Evolutionary conservation across 805 yeast genomes (phyloP).

Genomic region (Schwanniomyces sp.): DNA sequence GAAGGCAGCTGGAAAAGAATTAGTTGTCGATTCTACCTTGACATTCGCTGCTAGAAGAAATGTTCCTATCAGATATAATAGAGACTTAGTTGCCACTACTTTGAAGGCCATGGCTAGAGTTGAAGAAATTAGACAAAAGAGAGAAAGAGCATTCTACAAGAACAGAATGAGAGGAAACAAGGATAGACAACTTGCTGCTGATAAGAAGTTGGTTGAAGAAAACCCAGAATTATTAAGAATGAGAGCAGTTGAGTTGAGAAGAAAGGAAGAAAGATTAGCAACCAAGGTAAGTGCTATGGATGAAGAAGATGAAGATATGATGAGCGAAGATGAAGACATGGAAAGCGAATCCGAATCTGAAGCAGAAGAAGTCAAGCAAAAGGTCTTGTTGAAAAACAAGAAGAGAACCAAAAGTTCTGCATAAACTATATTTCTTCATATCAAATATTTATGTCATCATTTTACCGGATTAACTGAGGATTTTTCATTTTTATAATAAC

Average conservation of each 20-base stretch:
- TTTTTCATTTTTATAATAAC: neutral
- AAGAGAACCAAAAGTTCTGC: conserved; percentile 27
- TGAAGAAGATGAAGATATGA: conserved; percentile 41
- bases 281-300: conserved; percentile 52
- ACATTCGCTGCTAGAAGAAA: conserved; percentile 97
- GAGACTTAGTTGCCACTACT: conserved; percentile 93
- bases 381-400: conserved; percentile 66
- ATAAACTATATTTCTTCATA: conserved; percentile 1
- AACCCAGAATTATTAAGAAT: conserved; percentile 87
- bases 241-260: conserved; percentile 90
- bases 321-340: conserved; percentile 45
- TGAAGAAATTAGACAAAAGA: conserved; percentile 91
- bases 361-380: conserved; percentile 48
- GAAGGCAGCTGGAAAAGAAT: conserved; percentile 98
- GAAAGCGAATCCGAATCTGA: conserved; percentile 44
- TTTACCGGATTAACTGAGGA: neutral
- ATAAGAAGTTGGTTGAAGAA: conserved; percentile 82
- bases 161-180: conserved; percentile 98
- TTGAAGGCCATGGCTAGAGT: conserved; percentile 93
- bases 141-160: conserved; percentile 98
- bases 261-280: conserved; percentile 69
- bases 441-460: neutral
- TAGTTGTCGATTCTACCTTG: conserved; percentile 94
- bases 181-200: conserved; percentile 80
- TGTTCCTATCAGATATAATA: conserved; percentile 95